Conservation (phyloP, 768 basidiomycete genomes). For the Tylopilus sp. region DNA sequence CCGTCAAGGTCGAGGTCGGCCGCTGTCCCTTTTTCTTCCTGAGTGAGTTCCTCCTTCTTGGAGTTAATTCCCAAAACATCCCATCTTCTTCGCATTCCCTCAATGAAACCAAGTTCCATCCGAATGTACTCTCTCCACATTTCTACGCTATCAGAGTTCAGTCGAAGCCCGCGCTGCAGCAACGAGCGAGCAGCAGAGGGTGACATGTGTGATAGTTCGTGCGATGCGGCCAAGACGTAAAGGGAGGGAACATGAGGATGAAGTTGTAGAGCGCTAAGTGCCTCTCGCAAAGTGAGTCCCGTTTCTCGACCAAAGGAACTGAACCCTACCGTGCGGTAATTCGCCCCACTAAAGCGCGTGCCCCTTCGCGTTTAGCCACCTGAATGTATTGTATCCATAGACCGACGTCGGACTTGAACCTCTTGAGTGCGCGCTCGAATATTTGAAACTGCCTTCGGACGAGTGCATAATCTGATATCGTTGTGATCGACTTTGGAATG, state of each 20-base stretch:
- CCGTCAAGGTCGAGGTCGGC: conserved; percentile 23
- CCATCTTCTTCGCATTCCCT: conserved; percentile 78
- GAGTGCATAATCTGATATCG: conserved; percentile 81
- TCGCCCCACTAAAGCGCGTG: conserved; percentile 73
- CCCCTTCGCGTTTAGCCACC: conserved; percentile 76
- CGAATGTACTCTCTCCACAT: conserved; percentile 90
- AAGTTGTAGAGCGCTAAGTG: conserved; percentile 72
- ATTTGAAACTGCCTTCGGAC: conserved; percentile 84
- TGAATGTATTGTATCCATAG: conserved; percentile 90
- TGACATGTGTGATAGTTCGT: conserved; percentile 72
- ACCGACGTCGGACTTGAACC: conserved; percentile 83
- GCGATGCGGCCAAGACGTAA: conserved; percentile 81
- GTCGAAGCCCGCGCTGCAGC: conserved; percentile 79
- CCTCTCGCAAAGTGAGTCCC: conserved; percentile 4
- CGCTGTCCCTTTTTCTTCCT: conserved; percentile 19
- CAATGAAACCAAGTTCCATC: conserved; percentile 86
- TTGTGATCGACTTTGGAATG: conserved; percentile 39
- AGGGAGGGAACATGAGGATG: conserved; percentile 76
- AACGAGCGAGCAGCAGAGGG: conserved; percentile 79
- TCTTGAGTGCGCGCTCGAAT: conserved; percentile 84
- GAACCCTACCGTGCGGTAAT: conserved; percentile 71
- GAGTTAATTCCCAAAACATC: conserved; percentile 63
- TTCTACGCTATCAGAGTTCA: conserved; percentile 67
- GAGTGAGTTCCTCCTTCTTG: conserved; percentile 11
- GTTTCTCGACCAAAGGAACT: neutral